Conservation (phyloP, 1,284 basidiomycete genomes). For the Dichomitus squalens region DNA sequence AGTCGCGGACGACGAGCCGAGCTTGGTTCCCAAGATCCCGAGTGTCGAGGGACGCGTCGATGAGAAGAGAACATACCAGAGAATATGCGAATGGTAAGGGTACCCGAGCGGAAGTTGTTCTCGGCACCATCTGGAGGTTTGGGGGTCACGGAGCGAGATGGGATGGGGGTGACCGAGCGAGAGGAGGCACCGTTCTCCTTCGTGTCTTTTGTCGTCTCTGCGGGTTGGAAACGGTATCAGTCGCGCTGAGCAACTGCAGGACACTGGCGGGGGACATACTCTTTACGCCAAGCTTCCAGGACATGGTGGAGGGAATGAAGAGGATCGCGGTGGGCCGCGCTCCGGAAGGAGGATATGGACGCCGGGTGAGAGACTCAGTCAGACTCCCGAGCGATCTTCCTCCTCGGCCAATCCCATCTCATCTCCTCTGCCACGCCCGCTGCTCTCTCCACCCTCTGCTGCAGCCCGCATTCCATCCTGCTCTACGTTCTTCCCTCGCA, state of each 20-base stretch:
- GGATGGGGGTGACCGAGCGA: constrained; percentile 74
- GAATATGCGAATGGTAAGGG: constrained; percentile 87
- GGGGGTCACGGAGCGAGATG: constrained; percentile 71
- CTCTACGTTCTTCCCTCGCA: too few relatives aligned
- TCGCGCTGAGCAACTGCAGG: neutral
- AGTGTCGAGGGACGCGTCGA: neutral
- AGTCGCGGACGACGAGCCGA: neutral
- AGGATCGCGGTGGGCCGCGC: constrained; percentile 20
- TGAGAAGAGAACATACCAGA: constrained; percentile 54
- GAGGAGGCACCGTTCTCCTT: constrained; percentile 70
- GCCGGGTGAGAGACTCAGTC: constrained; percentile 16
- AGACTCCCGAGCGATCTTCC: neutral
- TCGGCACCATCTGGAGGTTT: constrained; percentile 54
- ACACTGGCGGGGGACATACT: constrained; percentile 15
- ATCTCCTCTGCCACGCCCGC: neutral
- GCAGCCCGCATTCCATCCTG: neutral
- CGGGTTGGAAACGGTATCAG: constrained; percentile 8
- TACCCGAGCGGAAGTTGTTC: constrained; percentile 69
- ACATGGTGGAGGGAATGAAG: constrained; percentile 23
- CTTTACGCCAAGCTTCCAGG: constrained; percentile 32
- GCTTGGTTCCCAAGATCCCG: neutral
- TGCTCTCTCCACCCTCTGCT: neutral
- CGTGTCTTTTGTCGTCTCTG: constrained; percentile 61
- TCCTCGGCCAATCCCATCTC: neutral
- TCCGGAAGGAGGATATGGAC: constrained; percentile 6